Conservation (phyloP, 176 grass and related monocot genomes). For the Elymus sibiricus region DNA sequence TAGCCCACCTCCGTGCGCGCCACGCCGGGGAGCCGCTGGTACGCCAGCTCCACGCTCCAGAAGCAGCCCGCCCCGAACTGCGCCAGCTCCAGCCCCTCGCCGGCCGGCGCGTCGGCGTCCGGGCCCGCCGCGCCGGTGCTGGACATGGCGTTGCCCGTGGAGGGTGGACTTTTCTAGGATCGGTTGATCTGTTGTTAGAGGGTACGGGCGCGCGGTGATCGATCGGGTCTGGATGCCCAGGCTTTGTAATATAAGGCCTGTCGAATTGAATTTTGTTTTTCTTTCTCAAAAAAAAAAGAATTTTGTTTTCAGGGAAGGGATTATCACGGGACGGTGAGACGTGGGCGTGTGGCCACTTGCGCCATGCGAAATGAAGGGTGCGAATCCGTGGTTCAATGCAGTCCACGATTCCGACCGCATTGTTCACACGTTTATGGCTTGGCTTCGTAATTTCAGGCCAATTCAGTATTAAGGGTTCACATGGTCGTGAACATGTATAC, state of each 20-base stretch:
- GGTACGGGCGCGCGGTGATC: not conserved
- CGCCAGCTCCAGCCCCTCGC: slow-evolving; percentile 54
- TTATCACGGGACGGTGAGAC: not conserved
- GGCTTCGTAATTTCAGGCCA: not conserved
- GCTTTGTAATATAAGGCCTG: not conserved
- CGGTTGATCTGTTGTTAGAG: not conserved
- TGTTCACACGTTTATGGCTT: not conserved
- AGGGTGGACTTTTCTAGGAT: not conserved
- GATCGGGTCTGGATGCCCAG: not conserved
- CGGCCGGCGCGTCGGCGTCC: slow-evolving; percentile 52
- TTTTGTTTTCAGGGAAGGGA: not conserved
- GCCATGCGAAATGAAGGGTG: not conserved
- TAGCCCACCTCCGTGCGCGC: slow-evolving; percentile 87
- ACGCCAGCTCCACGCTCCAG: slow-evolving; percentile 91
- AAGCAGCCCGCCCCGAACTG: slow-evolving; percentile 96
- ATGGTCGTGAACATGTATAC: no score
- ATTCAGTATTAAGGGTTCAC: not conserved
- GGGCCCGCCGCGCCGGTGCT: slow-evolving; percentile 29
- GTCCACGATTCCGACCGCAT: not conserved
- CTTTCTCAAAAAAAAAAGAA: no score
- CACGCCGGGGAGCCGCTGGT: slow-evolving; percentile 78
- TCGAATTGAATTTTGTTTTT: not conserved
- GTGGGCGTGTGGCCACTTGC: not conserved
- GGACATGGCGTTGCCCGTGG: not conserved
- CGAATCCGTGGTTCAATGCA: not conserved